These are phyloP conservation scores for Asclepias syriaca DNA, from an alignment of 257 asterid genomes.

Conservation along the genomic window DNA sequence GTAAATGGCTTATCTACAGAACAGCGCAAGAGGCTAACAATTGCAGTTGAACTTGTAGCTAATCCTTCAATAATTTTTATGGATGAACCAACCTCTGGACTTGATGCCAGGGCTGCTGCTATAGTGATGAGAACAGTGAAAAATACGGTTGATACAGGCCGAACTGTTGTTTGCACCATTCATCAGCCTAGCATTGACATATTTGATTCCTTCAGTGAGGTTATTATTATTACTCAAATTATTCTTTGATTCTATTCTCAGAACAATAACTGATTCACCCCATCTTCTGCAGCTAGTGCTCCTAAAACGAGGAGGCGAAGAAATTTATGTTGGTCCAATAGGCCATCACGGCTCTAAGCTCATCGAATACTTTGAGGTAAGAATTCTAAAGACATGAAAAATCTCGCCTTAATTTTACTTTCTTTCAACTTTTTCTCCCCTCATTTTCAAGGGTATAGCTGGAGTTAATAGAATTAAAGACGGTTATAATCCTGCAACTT, in stretches of 20 bases:
- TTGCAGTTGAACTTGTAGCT: slow-evolving; percentile 91
- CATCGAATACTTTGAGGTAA: slow-evolving; percentile 74
- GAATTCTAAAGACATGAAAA: neutral
- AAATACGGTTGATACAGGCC: slow-evolving; percentile 85
- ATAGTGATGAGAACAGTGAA: slow-evolving; percentile 93
- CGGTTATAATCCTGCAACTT: slow-evolving; percentile 61
- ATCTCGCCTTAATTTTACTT: neutral
- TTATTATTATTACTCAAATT: slow-evolving; percentile 1
- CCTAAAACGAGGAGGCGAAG: slow-evolving; percentile 78
- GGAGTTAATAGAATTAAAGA: slow-evolving; percentile 45
- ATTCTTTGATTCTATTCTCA: neutral
- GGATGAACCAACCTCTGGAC: slow-evolving; percentile 97
- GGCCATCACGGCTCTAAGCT: slow-evolving; percentile 58
- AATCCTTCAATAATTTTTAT: slow-evolving; percentile 92
- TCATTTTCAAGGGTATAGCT: slow-evolving; percentile 19
- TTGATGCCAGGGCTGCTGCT: slow-evolving; percentile 95
- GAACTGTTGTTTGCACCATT: slow-evolving; percentile 89
- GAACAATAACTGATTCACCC: neutral
- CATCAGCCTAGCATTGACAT: slow-evolving; percentile 95
- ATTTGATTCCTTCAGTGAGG: slow-evolving; percentile 91
- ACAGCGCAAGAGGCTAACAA: slow-evolving; percentile 79
- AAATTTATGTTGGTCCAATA: slow-evolving; percentile 71
- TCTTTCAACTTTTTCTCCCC: neutral
- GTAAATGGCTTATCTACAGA: slow-evolving; percentile 81
- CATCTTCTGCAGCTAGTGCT: slow-evolving; percentile 53